phyloP scores from a whole-genome alignment of 2,329 filamentous ascomycete genomes.

The Penicillium frequentans region DNA sequence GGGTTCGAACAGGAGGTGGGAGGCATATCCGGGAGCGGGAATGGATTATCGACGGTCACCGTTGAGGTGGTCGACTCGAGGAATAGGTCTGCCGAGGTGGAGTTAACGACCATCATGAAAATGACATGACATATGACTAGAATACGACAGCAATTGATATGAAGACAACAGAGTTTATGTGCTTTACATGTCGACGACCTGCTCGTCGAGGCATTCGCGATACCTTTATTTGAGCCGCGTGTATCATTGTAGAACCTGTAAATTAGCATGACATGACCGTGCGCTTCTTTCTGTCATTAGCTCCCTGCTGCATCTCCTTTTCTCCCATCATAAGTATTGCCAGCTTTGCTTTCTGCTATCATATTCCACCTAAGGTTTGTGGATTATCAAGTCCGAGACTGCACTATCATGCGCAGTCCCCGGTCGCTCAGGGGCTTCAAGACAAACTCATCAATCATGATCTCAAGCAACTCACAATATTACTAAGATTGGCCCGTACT shows the following conservation, averaged over 20 bases:
- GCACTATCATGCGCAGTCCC: too few species aligned
- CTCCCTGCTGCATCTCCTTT: too few species aligned
- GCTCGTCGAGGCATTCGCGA: background rate
- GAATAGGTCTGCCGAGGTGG: background rate
- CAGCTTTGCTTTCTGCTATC: background rate
- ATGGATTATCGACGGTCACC: constrained; percentile 5
- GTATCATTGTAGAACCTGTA: background rate
- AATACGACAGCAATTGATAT: background rate
- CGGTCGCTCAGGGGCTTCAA: background rate
- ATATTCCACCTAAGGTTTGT: background rate
- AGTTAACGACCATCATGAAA: background rate
- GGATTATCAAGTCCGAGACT: background rate
- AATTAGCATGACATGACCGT: background rate
- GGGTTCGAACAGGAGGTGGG: constrained; percentile 18
- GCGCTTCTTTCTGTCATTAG: background rate
- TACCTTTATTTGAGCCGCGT: background rate
- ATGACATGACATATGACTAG: background rate
- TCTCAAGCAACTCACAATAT: background rate
- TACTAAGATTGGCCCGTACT: background rate
- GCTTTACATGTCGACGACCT: background rate
- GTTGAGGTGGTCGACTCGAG: background rate
- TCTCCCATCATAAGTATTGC: background rate
- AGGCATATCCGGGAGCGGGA: constrained; percentile 29
- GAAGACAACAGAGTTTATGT: background rate
- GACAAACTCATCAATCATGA: background rate